Evolutionary conservation across 2,329 filamentous ascomycete genomes (phyloP).

Genomic region (Dactylellina drechsleri): DNA sequence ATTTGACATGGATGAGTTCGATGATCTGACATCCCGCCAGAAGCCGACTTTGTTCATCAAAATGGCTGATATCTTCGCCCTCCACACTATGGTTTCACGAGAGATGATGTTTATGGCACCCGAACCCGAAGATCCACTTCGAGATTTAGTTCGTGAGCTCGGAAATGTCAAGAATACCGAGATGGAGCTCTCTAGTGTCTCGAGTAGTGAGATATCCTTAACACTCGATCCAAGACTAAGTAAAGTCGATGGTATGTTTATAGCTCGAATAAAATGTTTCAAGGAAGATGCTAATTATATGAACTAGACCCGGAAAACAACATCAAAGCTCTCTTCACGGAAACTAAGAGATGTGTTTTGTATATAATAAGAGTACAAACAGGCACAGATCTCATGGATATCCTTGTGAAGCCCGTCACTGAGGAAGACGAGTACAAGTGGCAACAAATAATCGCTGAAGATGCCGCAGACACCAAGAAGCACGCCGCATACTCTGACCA

Average conservation of each 20-base stretch:
- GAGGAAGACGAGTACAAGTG: conserved; percentile 90
- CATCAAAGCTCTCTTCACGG: conserved; percentile 92
- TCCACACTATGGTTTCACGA: conserved; percentile 85
- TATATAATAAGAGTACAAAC: conserved; percentile 98
- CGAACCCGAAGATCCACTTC: conserved; percentile 82
- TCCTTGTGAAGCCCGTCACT: conserved; percentile 87
- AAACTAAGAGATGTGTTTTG: conserved; percentile 94
- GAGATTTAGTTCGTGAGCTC: conserved; percentile 90
- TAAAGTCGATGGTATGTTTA: conserved; percentile 74
- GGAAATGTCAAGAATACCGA: conserved; percentile 97
- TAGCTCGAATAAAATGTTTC: not conserved
- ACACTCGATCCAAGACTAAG: conserved; percentile 90
- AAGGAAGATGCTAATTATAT: conserved; percentile 57
- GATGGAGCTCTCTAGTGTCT: conserved; percentile 86
- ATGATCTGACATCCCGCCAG: conserved; percentile 93
- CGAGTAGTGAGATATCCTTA: conserved; percentile 88
- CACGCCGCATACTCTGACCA: conserved; percentile 86
- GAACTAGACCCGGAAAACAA: conserved; percentile 84
- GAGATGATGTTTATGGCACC: conserved; percentile 83
- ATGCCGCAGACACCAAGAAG: conserved; percentile 74
- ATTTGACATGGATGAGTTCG: conserved; percentile 99
- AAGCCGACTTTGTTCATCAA: conserved; percentile 99
- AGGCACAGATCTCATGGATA: conserved; percentile 90
- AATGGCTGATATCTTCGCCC: conserved; percentile 95
- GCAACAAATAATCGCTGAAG: conserved; percentile 81